Evolutionary conservation across 805 yeast species (phyloP).

Genomic region (Myxozyma neotropica): DNA sequence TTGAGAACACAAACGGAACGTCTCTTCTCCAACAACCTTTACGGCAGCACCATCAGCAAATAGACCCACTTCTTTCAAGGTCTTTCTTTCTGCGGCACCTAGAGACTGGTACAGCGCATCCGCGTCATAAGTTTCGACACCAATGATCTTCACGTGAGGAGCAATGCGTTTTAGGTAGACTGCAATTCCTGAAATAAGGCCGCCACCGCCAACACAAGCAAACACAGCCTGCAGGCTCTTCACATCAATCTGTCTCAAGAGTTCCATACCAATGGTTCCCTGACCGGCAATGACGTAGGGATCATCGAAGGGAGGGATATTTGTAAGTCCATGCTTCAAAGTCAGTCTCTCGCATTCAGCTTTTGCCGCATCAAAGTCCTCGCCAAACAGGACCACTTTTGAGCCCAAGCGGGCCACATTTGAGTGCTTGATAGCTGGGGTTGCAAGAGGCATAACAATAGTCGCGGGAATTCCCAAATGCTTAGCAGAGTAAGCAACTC

Average conservation of each 20-base stretch:
- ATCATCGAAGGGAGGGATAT: conserved; percentile 98
- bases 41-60: conserved; percentile 99
- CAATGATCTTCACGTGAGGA: conserved; percentile 95
- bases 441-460: conserved; percentile 96
- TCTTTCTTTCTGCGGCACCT: conserved; percentile 54
- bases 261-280: conserved; percentile 94
- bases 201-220: conserved; percentile 97
- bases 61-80: conserved; percentile 77
- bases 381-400: conserved; percentile 89
- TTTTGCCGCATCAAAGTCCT: conserved; percentile 94
- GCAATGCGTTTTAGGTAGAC: conserved; percentile 91
- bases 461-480: conserved; percentile 88
- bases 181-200: conserved; percentile 87
- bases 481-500: conserved; percentile 91
- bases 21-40: conserved; percentile 83
- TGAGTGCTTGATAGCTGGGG: conserved; percentile 91
- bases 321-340: conserved; percentile 70
- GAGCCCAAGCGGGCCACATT: conserved; percentile 93
- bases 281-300: conserved; percentile 99
- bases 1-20: conserved; percentile 75
- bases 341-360: conserved; percentile 78
- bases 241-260: conserved; percentile 80
- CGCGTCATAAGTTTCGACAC: conserved; percentile 95
- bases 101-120: conserved; percentile 84
- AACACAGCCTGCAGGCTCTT: conserved; percentile 68